Evolutionary conservation across 2,329 filamentous ascomycete genomes (phyloP).

Genomic region (Hymenoscyphus salicellus): DNA sequence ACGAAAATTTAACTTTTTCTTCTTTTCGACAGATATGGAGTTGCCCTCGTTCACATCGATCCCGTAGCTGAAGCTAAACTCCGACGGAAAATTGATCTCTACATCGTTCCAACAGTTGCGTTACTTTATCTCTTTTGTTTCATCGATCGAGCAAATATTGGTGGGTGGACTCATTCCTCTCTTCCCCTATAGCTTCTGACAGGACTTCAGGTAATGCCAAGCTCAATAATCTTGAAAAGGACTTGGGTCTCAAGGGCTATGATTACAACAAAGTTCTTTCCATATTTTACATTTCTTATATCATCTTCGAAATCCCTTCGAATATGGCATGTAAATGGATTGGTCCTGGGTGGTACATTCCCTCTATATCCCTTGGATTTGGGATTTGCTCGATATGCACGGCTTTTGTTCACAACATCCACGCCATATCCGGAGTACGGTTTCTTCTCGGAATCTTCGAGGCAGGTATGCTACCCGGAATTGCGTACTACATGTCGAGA

Average conservation of each 20-base stretch:
- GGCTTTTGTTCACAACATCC: constrained; percentile 58
- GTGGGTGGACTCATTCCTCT: constrained; percentile 39
- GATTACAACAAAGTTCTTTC: constrained; percentile 69
- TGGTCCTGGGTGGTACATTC: constrained; percentile 70
- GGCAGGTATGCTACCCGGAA: constrained; percentile 61
- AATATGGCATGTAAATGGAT: constrained; percentile 69
- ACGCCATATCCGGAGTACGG: constrained; percentile 52
- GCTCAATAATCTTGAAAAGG: constrained; percentile 61
- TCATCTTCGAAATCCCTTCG: constrained; percentile 62
- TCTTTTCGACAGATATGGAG: constrained; percentile 40
- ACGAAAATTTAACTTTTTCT: background rate
- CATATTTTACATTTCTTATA: constrained; percentile 62
- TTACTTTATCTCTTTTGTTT: constrained; percentile 71
- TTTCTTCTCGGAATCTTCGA: constrained; percentile 69
- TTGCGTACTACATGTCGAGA: constrained; percentile 68
- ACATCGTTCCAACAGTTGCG: constrained; percentile 62
- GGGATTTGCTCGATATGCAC: constrained; percentile 62
- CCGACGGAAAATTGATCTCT: constrained; percentile 62
- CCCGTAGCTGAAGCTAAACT: constrained; percentile 55
- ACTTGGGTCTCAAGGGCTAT: constrained; percentile 57
- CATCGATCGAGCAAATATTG: constrained; percentile 72
- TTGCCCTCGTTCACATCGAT: constrained; percentile 53
- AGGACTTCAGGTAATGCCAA: constrained; percentile 58
- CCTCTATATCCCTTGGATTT: constrained; percentile 59
- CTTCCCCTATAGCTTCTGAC: background rate